These are phyloP conservation scores for Lupinus albus DNA, from an alignment of 306 rosid genomes.

Conservation along the genomic window DNA sequence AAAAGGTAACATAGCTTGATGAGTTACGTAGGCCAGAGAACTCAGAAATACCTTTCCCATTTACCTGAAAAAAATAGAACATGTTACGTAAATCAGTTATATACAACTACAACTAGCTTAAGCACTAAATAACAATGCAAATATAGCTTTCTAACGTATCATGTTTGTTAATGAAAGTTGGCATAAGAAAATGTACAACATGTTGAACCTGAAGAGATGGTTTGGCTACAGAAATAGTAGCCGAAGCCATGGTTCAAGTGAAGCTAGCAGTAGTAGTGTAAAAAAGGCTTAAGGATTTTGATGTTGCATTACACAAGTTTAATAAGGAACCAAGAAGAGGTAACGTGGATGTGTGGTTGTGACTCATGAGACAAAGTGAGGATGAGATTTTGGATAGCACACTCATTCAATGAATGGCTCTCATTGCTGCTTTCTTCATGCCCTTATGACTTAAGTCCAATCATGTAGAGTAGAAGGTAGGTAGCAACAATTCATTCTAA, in stretches of 20 bases:
- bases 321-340: conserved; percentile 36
- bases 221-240: conserved; percentile 88
- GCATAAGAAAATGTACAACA: neutral
- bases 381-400: conserved; percentile 88
- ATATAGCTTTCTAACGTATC: neutral
- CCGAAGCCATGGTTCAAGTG: conserved; percentile 80
- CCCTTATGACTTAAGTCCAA: conserved; percentile 32
- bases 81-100: neutral
- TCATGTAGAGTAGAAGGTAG: no score
- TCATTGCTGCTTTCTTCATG: conserved; percentile 45
- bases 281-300: conserved; percentile 15
- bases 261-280: conserved; percentile 18
- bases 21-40: conserved; percentile 84
- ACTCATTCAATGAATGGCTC: conserved; percentile 64
- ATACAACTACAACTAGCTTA: neutral
- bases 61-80: conserved; percentile 49
- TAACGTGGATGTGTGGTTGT: conserved; percentile 54
- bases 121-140: conserved; percentile 1
- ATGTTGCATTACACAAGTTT: conserved; percentile 44
- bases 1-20: conserved; percentile 58
- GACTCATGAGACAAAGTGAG: conserved; percentile 53
- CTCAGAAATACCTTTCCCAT: conserved; percentile 76
- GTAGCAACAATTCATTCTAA: no score
- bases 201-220: conserved; percentile 77
- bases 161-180: neutral